These are phyloP conservation scores for Imleria badia DNA, from an alignment of 768 basidiomycete genomes.

Conservation along the genomic window DNA sequence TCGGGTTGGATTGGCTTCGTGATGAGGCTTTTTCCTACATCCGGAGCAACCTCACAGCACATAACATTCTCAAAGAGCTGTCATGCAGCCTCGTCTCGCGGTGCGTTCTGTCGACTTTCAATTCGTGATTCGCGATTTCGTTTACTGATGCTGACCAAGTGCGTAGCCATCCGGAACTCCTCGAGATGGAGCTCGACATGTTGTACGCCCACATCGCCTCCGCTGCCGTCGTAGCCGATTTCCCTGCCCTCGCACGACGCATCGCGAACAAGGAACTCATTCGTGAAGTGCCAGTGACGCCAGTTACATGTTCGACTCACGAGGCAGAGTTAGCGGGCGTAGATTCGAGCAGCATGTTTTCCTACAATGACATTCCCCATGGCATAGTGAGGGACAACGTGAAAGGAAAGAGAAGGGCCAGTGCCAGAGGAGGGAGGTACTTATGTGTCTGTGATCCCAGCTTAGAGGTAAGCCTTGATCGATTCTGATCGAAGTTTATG, in stretches of 20 bases:
- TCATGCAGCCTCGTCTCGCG: conserved; percentile 19
- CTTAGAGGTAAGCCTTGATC: too few relatives aligned
- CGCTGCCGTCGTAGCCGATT: conserved; percentile 2
- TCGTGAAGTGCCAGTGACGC: too few relatives aligned
- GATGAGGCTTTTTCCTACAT: conserved; percentile 18
- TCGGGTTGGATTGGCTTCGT: conserved; percentile 20
- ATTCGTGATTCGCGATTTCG: not conserved
- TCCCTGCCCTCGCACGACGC: conserved; percentile 11
- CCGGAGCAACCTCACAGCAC: conserved; percentile 12
- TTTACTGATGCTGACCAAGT: not conserved
- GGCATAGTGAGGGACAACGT: too few relatives aligned
- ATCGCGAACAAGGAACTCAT: conserved; percentile 19
- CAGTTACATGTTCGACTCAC: too few relatives aligned
- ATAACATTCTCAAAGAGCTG: conserved; percentile 26
- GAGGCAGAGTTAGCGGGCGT: too few relatives aligned
- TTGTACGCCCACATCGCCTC: conserved; percentile 6
- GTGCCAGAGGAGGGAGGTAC: too few relatives aligned
- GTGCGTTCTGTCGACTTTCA: conserved; percentile 12
- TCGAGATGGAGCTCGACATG: conserved; percentile 18
- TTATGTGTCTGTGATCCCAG: too few relatives aligned
- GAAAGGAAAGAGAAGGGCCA: too few relatives aligned
- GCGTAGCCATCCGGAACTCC: conserved; percentile 9
- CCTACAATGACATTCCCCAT: too few relatives aligned
- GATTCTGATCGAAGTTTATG: too few relatives aligned
- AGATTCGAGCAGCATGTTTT: too few relatives aligned